phyloP scores from a whole-genome alignment of 1,284 basidiomycete species.

The Melampsora larici-populina region DNA sequence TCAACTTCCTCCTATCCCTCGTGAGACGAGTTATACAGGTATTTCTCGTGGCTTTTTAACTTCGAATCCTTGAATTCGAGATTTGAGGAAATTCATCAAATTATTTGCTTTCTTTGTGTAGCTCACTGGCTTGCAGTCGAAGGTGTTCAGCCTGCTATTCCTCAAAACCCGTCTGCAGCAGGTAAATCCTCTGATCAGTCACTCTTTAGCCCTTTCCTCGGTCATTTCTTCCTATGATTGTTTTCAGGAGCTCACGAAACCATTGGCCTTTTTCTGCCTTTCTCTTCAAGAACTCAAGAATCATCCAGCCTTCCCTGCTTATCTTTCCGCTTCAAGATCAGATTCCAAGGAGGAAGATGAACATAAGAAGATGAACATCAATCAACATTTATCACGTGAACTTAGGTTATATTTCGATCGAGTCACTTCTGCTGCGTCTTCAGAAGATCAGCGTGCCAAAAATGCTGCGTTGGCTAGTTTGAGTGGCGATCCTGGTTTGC shows the following conservation, averaged over 20 bases:
- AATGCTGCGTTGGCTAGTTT: conserved; percentile 85
- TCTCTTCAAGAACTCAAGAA: conserved; percentile 13
- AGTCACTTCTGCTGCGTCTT: conserved; percentile 77
- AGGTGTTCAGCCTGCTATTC: conserved; percentile 91
- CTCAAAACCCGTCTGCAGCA: conserved; percentile 80
- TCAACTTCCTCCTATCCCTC: conserved; percentile 72
- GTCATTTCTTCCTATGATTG: neutral
- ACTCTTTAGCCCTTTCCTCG: conserved; percentile 46
- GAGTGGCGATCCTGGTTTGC: conserved; percentile 82
- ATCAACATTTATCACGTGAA: conserved; percentile 89
- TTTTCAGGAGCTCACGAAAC: conserved; percentile 9
- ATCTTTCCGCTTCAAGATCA: conserved; percentile 19
- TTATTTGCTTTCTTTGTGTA: conserved; percentile 44
- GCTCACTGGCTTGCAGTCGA: conserved; percentile 98
- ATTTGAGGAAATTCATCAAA: conserved; percentile 50
- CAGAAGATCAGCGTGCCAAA: conserved; percentile 60
- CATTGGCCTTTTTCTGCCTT: conserved; percentile 46
- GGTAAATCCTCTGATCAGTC: conserved; percentile 32
- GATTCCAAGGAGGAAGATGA: conserved; percentile 48
- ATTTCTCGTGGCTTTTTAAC: conserved; percentile 10
- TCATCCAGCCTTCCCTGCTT: conserved; percentile 6
- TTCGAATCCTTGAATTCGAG: conserved; percentile 13
- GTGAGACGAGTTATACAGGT: conserved; percentile 69
- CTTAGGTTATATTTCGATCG: conserved; percentile 92
- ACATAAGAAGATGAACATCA: conserved; percentile 57